These are phyloP conservation scores for Salvia miltiorrhiza DNA, from an alignment of 257 asterid species.

Conservation along the genomic window DNA sequence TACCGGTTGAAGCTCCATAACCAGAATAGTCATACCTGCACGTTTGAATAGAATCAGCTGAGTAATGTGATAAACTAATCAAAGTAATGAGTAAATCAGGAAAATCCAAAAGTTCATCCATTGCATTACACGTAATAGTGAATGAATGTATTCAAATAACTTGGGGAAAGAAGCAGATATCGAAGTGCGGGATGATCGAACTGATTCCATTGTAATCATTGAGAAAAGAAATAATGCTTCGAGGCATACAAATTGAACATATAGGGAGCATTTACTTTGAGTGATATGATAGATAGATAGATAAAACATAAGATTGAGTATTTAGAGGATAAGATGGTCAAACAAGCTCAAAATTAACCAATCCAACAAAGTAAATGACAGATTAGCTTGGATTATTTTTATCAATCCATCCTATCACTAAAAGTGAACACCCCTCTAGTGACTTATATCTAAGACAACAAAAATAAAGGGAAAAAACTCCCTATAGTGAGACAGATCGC, in stretches of 20 bases:
- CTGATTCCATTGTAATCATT: not conserved
- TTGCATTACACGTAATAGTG: constrained; percentile 2
- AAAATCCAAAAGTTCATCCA: not conserved
- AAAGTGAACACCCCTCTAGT: too few relatives aligned
- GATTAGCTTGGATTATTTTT: too few relatives aligned
- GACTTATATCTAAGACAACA: not conserved
- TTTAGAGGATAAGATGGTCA: too few relatives aligned
- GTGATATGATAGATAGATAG: too few relatives aligned
- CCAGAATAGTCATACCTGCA: constrained; percentile 98
- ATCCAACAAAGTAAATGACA: too few relatives aligned
- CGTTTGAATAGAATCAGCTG: constrained; percentile 9
- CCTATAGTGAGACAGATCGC: constrained; percentile 17
- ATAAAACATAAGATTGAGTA: too few relatives aligned
- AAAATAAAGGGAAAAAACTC: not conserved
- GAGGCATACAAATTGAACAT: constrained; percentile 2
- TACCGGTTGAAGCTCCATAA: constrained; percentile 96
- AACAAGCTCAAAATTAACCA: too few relatives aligned
- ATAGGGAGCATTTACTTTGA: too few relatives aligned
- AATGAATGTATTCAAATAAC: not conserved
- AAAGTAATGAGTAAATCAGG: not conserved
- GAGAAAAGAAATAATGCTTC: not conserved
- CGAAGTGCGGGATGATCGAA: not conserved
- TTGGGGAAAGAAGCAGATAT: not conserved
- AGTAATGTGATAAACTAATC: not conserved
- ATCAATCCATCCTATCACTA: too few relatives aligned